These are phyloP conservation scores for Neocucurbitaria cava DNA, from an alignment of 2,329 filamentous ascomycete genomes.

Conservation along the genomic window DNA sequence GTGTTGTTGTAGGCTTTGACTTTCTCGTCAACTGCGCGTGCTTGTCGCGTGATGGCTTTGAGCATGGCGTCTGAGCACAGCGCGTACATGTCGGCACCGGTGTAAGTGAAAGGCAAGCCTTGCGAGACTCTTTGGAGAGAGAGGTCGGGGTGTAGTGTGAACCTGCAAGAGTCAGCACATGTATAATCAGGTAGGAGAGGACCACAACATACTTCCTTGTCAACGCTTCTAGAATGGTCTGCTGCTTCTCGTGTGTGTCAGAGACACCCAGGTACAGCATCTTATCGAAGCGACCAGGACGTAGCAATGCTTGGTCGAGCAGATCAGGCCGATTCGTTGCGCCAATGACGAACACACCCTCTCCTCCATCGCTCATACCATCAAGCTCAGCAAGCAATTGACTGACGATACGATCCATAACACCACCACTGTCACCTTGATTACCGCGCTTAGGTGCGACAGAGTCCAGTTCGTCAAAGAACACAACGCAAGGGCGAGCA, in stretches of 20 bases:
- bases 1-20: conserved; percentile 72
- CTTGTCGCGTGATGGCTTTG: conserved; percentile 93
- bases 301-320: conserved; percentile 85
- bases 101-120: conserved; percentile 90
- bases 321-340: conserved; percentile 95
- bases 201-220: conserved; percentile 80
- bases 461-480: conserved; percentile 92
- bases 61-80: conserved; percentile 98
- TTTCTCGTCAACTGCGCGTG: conserved; percentile 81
- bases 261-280: conserved; percentile 97
- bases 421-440: conserved; percentile 94
- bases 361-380: conserved; percentile 94
- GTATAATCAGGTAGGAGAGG: not conserved
- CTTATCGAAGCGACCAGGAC: conserved; percentile 94
- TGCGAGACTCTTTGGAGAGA: conserved; percentile 78
- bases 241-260: conserved; percentile 95
- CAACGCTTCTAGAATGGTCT: conserved; percentile 90
- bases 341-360: conserved; percentile 90
- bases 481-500: conserved; percentile 86
- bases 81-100: conserved; percentile 95
- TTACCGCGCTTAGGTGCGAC: conserved; percentile 97
- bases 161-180: conserved; percentile 60
- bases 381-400: conserved; percentile 94
- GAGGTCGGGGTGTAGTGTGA: conserved; percentile 80
- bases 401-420: conserved; percentile 97